phyloP scores from a whole-genome alignment of 2,329 filamentous ascomycete genomes.

The Fusarium sp. region DNA sequence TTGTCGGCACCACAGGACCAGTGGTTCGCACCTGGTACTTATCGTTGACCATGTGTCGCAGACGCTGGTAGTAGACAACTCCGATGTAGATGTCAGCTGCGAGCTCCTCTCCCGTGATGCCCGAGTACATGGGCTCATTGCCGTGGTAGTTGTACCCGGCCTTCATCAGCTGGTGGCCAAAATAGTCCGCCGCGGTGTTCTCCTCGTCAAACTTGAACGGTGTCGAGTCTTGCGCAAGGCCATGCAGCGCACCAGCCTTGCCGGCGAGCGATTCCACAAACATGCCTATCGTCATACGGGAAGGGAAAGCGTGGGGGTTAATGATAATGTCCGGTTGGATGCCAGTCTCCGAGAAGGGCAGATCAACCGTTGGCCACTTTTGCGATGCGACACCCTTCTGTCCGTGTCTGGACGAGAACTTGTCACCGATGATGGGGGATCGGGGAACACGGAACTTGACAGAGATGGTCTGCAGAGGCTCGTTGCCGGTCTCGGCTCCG shows the following conservation, averaged over 20 bases:
- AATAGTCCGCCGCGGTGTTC: slow-evolving; percentile 92
- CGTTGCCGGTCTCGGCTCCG: slow-evolving; percentile 83
- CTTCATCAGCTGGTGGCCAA: slow-evolving; percentile 93
- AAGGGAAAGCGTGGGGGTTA: slow-evolving; percentile 99
- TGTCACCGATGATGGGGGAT: slow-evolving; percentile 94
- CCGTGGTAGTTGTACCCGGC: slow-evolving; percentile 98
- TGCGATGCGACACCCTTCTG: slow-evolving; percentile 98
- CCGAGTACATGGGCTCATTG: slow-evolving; percentile 98
- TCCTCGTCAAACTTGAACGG: slow-evolving; percentile 96
- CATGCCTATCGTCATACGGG: slow-evolving; percentile 99
- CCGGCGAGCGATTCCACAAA: slow-evolving; percentile 97
- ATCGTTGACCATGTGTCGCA: slow-evolving; percentile 99
- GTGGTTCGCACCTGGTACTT: slow-evolving; percentile 99
- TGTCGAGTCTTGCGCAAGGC: slow-evolving; percentile 94
- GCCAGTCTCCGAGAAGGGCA: slow-evolving; percentile 96
- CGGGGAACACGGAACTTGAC: slow-evolving; percentile 94
- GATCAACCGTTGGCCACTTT: slow-evolving; percentile 92
- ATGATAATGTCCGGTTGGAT: slow-evolving; percentile 99
- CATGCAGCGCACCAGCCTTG: slow-evolving; percentile 93
- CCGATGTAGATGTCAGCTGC: slow-evolving; percentile 96
- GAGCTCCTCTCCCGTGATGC: slow-evolving; percentile 94
- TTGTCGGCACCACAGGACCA: slow-evolving; percentile 88
- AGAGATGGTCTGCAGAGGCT: slow-evolving; percentile 88
- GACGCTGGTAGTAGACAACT: slow-evolving; percentile 96
- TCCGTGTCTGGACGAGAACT: slow-evolving; percentile 98